A percentile compares a stretch with the other conserved stretches of the same genome.
Conservation (phyloP, 345 rosid genomes). For the Anacardium occidentale region DNA sequence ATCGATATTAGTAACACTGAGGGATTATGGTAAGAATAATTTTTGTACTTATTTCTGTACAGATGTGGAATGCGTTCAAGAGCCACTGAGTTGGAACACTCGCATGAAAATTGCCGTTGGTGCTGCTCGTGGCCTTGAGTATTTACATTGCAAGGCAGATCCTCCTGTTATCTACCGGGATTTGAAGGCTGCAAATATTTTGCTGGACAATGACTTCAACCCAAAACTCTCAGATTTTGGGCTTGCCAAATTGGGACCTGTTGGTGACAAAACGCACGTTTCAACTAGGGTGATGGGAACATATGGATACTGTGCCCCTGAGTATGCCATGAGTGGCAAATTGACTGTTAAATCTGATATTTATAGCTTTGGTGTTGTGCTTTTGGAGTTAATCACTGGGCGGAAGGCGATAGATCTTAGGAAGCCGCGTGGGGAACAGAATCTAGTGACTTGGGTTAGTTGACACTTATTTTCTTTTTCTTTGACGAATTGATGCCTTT, state of each 20-base stretch:
- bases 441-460: constrained; percentile 83
- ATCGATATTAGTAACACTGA: background rate
- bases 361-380: constrained; percentile 94
- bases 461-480: background rate
- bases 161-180: constrained; percentile 97
- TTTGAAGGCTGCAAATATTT: constrained; percentile 85
- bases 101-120: constrained; percentile 88
- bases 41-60: constrained; percentile 8
- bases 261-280: constrained; percentile 95
- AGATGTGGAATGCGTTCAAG: constrained; percentile 56
- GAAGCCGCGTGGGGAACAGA: constrained; percentile 71
- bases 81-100: constrained; percentile 71
- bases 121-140: constrained; percentile 86
- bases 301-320: constrained; percentile 97
- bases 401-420: constrained; percentile 73
- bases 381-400: constrained; percentile 90
- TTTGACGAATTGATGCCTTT: background rate
- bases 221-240: constrained; percentile 95
- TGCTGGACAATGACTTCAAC: constrained; percentile 69
- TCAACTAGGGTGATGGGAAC: constrained; percentile 99
- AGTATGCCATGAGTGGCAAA: constrained; percentile 96
- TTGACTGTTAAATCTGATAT: constrained; percentile 91
- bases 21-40: background rate
- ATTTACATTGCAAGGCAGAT: constrained; percentile 85
- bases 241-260: constrained; percentile 93